Percentiles rank a stretch among this genome's conserved stretches.
phyloP scores from a whole-genome alignment of 768 basidiomycete species.

The Phylloporus rhodoxanthus region DNA sequence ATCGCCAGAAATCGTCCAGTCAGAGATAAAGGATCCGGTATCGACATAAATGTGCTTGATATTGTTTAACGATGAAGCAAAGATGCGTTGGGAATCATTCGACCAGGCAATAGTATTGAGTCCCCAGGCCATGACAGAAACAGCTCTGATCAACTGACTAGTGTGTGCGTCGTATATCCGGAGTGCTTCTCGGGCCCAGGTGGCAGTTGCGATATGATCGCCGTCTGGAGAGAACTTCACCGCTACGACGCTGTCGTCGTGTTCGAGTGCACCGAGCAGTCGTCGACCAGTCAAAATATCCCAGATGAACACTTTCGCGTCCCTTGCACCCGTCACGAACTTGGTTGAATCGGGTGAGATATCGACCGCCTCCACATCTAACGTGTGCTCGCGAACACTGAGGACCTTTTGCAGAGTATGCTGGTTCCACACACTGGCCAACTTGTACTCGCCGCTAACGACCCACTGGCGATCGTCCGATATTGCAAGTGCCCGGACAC shows the following conservation, averaged over 20 bases:
- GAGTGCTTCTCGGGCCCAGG: neutral
- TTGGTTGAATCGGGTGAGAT: constrained; percentile 3
- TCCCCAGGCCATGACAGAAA: neutral
- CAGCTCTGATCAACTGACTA: neutral
- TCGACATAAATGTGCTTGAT: neutral
- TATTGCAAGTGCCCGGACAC: neutral
- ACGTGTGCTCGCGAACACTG: neutral
- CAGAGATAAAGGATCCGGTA: neutral
- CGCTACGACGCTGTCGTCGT: neutral
- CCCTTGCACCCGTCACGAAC: constrained; percentile 3
- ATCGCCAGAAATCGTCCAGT: neutral
- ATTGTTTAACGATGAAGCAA: neutral
- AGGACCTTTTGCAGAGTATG: neutral
- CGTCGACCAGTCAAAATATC: constrained; percentile 1
- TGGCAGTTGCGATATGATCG: neutral
- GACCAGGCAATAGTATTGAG: neutral
- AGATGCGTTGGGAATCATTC: neutral
- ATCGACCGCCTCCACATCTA: neutral
- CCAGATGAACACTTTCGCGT: constrained; percentile 4
- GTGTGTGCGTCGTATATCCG: constrained; percentile 4
- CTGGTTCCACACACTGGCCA: neutral
- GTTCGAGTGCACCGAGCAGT: constrained; percentile 5
- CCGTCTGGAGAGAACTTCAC: no score
- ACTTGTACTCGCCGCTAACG: neutral
- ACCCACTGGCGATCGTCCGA: constrained; percentile 2